These are phyloP conservation scores for Lipomyces oligophaga DNA, from an alignment of 805 yeast genomes.

Conservation along the genomic window DNA sequence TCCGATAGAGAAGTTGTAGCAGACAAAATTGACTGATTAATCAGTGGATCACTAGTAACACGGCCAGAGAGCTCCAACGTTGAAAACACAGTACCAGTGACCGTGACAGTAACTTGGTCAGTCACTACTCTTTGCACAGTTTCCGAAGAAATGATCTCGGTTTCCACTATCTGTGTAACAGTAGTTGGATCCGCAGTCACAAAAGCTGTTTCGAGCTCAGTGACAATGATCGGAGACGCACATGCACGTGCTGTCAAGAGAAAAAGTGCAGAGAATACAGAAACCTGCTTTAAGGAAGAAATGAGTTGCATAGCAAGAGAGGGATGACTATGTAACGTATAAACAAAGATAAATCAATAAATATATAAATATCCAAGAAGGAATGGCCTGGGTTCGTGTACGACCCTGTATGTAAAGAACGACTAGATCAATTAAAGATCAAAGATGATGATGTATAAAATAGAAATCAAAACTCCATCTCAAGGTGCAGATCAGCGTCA, in stretches of 20 bases:
- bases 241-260: not conserved
- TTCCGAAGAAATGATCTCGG: constrained; percentile 6
- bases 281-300: too few species aligned
- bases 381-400: too few species aligned
- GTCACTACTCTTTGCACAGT: constrained; percentile 9
- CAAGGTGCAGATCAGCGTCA: too few species aligned
- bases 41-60: constrained; percentile 9
- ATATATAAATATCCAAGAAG: too few species aligned
- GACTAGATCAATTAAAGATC: too few species aligned
- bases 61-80: constrained; percentile 6
- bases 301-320: too few species aligned
- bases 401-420: too few species aligned
- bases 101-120: constrained; percentile 1
- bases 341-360: not conserved
- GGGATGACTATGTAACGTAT: too few species aligned
- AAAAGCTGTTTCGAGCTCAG: constrained; percentile 1
- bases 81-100: constrained; percentile 12
- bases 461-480: too few species aligned
- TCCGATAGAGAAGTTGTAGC: constrained; percentile 1
- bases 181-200: constrained; percentile 7
- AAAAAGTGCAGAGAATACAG: not conserved
- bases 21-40: constrained; percentile 3
- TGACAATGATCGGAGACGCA: constrained; percentile 5
- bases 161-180: constrained; percentile 1
- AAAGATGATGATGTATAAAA: too few species aligned